Evolutionary conservation across 2,329 filamentous ascomycete genomes (phyloP).

Genomic region (Neofusicoccum laricinum): DNA sequence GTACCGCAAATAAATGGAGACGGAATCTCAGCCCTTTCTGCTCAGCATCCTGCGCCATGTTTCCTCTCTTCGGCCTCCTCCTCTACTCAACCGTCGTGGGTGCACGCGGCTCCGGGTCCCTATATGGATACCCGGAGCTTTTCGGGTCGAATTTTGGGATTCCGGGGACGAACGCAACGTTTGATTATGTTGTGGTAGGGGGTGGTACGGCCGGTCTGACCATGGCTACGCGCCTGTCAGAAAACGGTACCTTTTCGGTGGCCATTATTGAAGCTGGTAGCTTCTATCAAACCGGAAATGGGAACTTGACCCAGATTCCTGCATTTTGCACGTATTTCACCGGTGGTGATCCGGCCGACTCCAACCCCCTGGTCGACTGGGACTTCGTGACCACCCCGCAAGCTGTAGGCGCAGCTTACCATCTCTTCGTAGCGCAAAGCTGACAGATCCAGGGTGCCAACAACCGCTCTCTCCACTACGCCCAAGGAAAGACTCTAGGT

Average conservation of each 20-base stretch:
- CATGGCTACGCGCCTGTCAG: conserved; percentile 29
- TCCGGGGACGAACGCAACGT: conserved; percentile 24
- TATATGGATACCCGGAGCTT: too few species aligned
- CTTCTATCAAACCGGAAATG: conserved; percentile 28
- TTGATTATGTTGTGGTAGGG: conserved; percentile 34
- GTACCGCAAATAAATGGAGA: too few species aligned
- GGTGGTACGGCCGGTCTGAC: conserved; percentile 34
- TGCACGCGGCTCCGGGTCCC: too few species aligned
- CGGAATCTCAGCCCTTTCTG: too few species aligned
- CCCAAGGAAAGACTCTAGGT: conserved; percentile 23
- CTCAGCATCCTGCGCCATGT: too few species aligned
- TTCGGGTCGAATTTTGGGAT: conserved; percentile 17
- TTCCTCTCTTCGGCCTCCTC: too few species aligned
- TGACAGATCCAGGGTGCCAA: conserved; percentile 3
- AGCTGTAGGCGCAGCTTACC: conserved; percentile 1
- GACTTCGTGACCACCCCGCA: conserved; percentile 24
- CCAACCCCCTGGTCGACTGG: conserved; percentile 28
- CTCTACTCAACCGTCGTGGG: too few species aligned
- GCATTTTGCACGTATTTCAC: conserved; percentile 19
- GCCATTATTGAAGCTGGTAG: conserved; percentile 34
- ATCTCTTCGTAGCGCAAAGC: neutral
- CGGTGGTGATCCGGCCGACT: conserved; percentile 20
- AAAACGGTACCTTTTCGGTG: conserved; percentile 23
- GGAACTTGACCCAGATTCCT: conserved; percentile 25
- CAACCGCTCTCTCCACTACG: conserved; percentile 24